Evolutionary conservation across 306 rosid species (phyloP).

Genomic region (Cicer chorassanicum): DNA sequence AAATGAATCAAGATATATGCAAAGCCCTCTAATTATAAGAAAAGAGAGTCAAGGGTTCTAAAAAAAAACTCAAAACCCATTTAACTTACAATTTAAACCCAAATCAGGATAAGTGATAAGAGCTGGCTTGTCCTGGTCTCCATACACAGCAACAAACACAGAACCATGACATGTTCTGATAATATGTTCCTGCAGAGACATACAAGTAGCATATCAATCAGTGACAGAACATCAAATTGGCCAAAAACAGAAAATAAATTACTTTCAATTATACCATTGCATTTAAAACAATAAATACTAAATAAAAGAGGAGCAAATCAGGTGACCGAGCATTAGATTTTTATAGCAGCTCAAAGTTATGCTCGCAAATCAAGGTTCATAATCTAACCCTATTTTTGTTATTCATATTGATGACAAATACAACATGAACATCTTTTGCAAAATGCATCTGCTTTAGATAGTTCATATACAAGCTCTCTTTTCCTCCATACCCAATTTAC

Average conservation of each 20-base stretch:
- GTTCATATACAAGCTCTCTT: constrained; percentile 85
- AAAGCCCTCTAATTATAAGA: not conserved
- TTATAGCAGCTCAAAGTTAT: not conserved
- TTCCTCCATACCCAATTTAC: constrained; percentile 80
- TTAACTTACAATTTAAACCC: constrained; percentile 82
- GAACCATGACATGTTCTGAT: constrained; percentile 70
- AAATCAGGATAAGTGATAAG: constrained; percentile 81
- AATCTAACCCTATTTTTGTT: too few species aligned
- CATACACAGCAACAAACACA: constrained; percentile 76
- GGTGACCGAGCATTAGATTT: not conserved
- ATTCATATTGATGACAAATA: too few species aligned
- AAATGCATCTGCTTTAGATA: constrained; percentile 50
- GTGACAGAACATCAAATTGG: constrained; percentile 30
- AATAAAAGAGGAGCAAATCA: too few species aligned
- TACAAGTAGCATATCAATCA: constrained; percentile 28
- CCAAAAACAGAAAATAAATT: not conserved
- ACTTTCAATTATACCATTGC: too few species aligned
- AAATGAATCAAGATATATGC: not conserved
- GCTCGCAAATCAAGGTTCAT: not conserved
- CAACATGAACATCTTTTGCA: too few species aligned
- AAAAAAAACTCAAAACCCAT: constrained; percentile 1
- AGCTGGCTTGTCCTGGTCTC: constrained; percentile 53
- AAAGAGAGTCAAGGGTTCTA: not conserved
- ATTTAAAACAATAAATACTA: too few species aligned
- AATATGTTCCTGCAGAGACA: constrained; percentile 71